These are phyloP conservation scores for Trichoderma aggressivum DNA, from an alignment of 2,329 filamentous ascomycete species.

Conservation along the genomic window DNA sequence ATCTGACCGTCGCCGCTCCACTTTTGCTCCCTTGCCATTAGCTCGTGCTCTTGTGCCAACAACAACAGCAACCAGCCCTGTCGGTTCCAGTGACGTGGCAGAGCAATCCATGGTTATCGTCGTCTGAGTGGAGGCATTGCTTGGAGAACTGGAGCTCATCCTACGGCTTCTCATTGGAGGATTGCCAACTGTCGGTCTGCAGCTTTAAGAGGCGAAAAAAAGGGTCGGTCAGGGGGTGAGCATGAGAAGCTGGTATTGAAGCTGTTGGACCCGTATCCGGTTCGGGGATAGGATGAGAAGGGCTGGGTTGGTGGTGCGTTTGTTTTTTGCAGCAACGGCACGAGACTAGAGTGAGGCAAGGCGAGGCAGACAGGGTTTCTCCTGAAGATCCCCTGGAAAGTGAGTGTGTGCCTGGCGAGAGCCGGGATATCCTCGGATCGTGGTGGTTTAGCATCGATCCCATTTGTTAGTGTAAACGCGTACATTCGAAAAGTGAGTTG, in stretches of 20 bases:
- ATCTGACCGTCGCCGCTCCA: constrained; percentile 14
- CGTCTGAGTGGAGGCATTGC: neutral
- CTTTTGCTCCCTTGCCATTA: neutral
- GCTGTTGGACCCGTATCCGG: neutral
- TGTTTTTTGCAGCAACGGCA: neutral
- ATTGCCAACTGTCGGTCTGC: constrained; percentile 9
- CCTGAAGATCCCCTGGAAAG: neutral
- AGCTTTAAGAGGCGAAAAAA: neutral
- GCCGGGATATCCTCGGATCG: neutral
- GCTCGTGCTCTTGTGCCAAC: neutral
- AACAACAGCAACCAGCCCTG: constrained; percentile 1
- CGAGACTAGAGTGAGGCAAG: neutral
- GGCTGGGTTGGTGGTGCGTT: neutral
- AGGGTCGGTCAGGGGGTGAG: neutral
- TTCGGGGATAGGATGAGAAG: neutral
- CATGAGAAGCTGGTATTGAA: neutral
- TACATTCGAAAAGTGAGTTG: neutral
- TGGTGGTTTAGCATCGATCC: neutral
- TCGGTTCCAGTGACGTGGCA: constrained; percentile 13
- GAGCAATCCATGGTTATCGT: constrained; percentile 3
- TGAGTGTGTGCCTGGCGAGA: too few relatives aligned
- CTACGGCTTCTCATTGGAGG: constrained; percentile 11
- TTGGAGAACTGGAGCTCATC: constrained; percentile 1
- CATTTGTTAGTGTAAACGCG: neutral
- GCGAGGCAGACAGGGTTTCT: neutral